Conservation (phyloP, 257 asterid genomes). For the Nicotiana knightiana region DNA sequence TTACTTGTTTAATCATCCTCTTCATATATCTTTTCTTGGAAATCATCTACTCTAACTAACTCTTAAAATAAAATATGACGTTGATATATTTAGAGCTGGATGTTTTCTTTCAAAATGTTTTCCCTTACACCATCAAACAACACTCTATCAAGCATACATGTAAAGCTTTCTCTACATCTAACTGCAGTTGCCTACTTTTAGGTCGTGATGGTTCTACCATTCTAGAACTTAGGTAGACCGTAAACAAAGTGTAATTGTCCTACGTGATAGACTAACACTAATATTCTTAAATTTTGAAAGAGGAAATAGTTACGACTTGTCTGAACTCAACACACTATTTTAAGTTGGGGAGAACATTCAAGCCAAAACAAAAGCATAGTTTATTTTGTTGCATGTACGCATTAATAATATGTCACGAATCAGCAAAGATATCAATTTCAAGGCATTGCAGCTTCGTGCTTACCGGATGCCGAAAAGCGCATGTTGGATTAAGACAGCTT, state of each 20-base stretch:
- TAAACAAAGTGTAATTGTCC: background rate
- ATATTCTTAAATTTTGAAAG: background rate
- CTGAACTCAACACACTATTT: background rate
- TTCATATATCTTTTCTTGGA: background rate
- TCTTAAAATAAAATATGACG: background rate
- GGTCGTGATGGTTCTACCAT: background rate
- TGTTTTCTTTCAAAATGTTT: background rate
- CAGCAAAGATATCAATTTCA: background rate
- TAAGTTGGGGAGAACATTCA: background rate
- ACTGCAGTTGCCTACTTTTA: conserved; percentile 3
- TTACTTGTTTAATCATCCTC: background rate
- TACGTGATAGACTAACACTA: background rate
- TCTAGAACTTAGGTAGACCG: background rate
- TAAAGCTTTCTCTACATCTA: background rate
- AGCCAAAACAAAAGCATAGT: background rate
- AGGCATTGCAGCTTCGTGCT: conserved; percentile 1
- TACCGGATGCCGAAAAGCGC: conserved; percentile 44
- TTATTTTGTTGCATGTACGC: background rate
- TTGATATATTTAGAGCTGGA: background rate
- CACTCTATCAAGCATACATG: background rate
- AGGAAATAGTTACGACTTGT: background rate
- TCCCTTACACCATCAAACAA: background rate
- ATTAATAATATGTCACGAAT: background rate
- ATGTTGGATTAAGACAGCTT: conserved; percentile 32
- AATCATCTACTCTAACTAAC: background rate